A percentile compares a stretch with the other conserved stretches of the same genome.
phyloP scores from a whole-genome alignment of 371 early-diverging fungal genomes.

The Mortierella sp. region DNA sequence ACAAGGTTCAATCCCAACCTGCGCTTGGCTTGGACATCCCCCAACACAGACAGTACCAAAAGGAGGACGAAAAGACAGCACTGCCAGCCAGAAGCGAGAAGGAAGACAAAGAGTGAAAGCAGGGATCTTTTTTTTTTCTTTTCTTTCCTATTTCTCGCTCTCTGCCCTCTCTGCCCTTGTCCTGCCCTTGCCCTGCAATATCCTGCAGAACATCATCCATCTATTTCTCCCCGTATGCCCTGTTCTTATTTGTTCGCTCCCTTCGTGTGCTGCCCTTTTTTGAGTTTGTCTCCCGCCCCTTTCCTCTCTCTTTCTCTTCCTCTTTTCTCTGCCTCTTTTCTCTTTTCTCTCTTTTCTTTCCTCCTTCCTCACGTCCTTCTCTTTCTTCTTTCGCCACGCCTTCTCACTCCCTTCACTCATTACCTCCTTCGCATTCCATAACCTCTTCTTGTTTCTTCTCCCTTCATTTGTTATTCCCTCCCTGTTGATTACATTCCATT shows the following conservation, averaged over 20 bases:
- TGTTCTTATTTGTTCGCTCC: too few species aligned
- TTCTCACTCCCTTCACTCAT: background rate
- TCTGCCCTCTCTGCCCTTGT: too few species aligned
- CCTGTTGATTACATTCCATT: background rate
- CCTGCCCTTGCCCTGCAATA: too few species aligned
- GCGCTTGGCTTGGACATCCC: background rate
- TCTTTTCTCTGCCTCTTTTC: background rate
- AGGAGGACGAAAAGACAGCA: too few species aligned
- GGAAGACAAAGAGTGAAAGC: too few species aligned
- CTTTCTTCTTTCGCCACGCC: background rate
- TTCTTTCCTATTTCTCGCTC: too few species aligned
- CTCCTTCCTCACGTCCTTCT: background rate
- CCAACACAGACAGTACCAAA: too few species aligned
- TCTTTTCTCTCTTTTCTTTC: background rate
- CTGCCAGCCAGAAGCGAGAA: too few species aligned
- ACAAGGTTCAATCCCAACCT: slow-evolving; percentile 6
- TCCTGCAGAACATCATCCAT: too few species aligned
- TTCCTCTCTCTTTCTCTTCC: background rate
- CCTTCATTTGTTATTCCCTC: background rate
- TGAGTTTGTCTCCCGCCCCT: background rate
- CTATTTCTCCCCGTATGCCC: too few species aligned
- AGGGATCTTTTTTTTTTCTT: too few species aligned
- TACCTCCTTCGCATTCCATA: background rate
- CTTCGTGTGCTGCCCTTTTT: background rate
- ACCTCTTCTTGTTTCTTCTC: background rate